Evolutionary conservation across 1,139 yeast genomes (phyloP).

Genomic region (Kodamaea alishanica): DNA sequence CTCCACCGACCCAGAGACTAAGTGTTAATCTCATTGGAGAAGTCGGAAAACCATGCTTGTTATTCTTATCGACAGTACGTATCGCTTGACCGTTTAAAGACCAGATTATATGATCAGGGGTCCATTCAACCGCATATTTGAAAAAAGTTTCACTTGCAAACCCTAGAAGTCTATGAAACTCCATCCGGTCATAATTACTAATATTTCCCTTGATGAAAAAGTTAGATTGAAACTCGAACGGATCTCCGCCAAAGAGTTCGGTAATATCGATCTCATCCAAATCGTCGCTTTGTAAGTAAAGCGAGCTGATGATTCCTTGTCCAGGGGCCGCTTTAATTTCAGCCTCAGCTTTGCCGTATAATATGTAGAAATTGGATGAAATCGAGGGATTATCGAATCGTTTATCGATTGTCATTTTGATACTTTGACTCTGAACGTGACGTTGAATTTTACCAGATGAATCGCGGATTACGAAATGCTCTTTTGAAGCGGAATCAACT

Average conservation of each 20-base stretch:
- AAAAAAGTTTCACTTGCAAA: slow-evolving; percentile 25
- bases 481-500: too few relatives aligned
- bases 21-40: slow-evolving; percentile 39
- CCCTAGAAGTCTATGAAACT: slow-evolving; percentile 24
- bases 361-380: slow-evolving; percentile 33
- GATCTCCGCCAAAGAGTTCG: slow-evolving; percentile 42
- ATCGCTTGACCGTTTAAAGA: slow-evolving; percentile 26
- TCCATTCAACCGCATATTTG: slow-evolving; percentile 40
- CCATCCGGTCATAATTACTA: slow-evolving; percentile 41
- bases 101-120: slow-evolving; percentile 32
- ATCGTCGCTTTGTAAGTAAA: slow-evolving; percentile 46
- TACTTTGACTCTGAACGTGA: too few relatives aligned
- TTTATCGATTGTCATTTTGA: slow-evolving; percentile 19
- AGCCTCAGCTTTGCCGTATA: slow-evolving; percentile 43
- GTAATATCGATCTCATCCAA: slow-evolving; percentile 47
- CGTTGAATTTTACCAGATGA: too few relatives aligned
- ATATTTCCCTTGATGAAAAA: slow-evolving; percentile 45
- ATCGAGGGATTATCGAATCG: slow-evolving; percentile 40
- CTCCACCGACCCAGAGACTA: slow-evolving; percentile 45
- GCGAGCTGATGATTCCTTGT: slow-evolving; percentile 40
- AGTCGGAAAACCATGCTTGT: slow-evolving; percentile 32
- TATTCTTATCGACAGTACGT: slow-evolving; percentile 19
- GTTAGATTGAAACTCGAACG: slow-evolving; percentile 36
- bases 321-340: slow-evolving; percentile 38
- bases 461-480: too few relatives aligned